Conservation (phyloP, 2,329 filamentous ascomycete genomes). For the Colletotrichum melonis region DNA sequence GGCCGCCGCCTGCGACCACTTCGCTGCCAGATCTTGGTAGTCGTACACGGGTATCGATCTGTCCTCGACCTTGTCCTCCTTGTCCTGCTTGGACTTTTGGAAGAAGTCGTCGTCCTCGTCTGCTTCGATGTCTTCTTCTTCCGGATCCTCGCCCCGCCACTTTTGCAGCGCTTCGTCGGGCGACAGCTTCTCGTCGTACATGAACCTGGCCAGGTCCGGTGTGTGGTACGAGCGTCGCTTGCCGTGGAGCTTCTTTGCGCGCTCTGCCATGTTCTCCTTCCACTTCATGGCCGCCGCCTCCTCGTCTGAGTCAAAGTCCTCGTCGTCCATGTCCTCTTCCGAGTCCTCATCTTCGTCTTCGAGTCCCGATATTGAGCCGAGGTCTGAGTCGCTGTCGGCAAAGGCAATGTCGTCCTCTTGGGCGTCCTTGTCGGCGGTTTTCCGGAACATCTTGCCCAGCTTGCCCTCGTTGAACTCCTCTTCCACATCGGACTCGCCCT, state of each 20-base stretch:
- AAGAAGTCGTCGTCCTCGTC: constrained; percentile 73
- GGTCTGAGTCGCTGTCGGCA: constrained; percentile 95
- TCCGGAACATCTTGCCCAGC: constrained; percentile 70
- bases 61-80: constrained; percentile 82
- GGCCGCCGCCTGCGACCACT: constrained; percentile 85
- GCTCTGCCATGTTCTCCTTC: constrained; percentile 88
- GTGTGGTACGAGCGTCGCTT: constrained; percentile 80
- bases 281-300: constrained; percentile 82
- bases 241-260: constrained; percentile 77
- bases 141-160: constrained; percentile 78
- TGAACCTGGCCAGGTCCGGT: constrained; percentile 83
- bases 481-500: constrained; percentile 63
- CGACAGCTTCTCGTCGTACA: constrained; percentile 87
- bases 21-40: constrained; percentile 82
- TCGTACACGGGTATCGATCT: constrained; percentile 83
- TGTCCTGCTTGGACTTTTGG: constrained; percentile 70
- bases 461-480: constrained; percentile 69
- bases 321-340: constrained; percentile 57
- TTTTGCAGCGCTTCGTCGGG: constrained; percentile 79
- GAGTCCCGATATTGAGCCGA: constrained; percentile 82
- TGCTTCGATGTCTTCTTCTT: constrained; percentile 66
- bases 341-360: constrained; percentile 57
- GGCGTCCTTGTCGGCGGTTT: constrained; percentile 60
- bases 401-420: constrained; percentile 83
- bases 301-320: constrained; percentile 70